Conservation (phyloP, 2,329 filamentous ascomycete species). For the Ceratocystis cacaofunesta region DNA sequence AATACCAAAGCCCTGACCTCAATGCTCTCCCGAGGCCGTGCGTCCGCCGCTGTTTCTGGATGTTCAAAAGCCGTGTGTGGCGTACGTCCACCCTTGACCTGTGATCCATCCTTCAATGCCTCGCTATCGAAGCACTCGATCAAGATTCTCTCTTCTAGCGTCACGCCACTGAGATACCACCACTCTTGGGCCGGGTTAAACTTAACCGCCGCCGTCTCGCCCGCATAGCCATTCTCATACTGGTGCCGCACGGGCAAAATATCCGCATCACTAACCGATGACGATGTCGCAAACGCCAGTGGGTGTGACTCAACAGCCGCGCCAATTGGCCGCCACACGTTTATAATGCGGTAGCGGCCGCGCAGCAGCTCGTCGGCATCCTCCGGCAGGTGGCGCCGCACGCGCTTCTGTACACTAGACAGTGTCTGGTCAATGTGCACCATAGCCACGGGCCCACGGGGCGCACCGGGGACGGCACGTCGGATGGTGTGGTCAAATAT, state of each 20-base stretch:
- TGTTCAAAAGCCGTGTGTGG: conserved; percentile 72
- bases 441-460: conserved; percentile 52
- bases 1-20: conserved; percentile 80
- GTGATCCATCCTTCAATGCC: conserved; percentile 31
- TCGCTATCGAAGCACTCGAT: conserved; percentile 63
- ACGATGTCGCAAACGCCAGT: conserved; percentile 52
- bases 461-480: conserved; percentile 41
- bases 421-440: conserved; percentile 78
- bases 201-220: conserved; percentile 58
- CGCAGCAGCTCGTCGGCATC: conserved; percentile 49
- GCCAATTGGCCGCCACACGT: conserved; percentile 63
- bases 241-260: conserved; percentile 59
- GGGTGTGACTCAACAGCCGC: conserved; percentile 51
- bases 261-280: conserved; percentile 45
- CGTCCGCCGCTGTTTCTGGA: conserved; percentile 53
- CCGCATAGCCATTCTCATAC: conserved; percentile 49
- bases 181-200: conserved; percentile 50
- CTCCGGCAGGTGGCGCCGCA: conserved; percentile 47
- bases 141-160: conserved; percentile 53
- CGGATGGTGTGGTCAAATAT: conserved; percentile 85
- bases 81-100: conserved; percentile 39
- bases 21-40: conserved; percentile 68
- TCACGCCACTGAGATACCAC: conserved; percentile 72
- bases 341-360: conserved; percentile 67
- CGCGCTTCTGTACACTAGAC: conserved; percentile 48